phyloP scores from a whole-genome alignment of 1,284 basidiomycete genomes.

The Dichomitus squalens region DNA sequence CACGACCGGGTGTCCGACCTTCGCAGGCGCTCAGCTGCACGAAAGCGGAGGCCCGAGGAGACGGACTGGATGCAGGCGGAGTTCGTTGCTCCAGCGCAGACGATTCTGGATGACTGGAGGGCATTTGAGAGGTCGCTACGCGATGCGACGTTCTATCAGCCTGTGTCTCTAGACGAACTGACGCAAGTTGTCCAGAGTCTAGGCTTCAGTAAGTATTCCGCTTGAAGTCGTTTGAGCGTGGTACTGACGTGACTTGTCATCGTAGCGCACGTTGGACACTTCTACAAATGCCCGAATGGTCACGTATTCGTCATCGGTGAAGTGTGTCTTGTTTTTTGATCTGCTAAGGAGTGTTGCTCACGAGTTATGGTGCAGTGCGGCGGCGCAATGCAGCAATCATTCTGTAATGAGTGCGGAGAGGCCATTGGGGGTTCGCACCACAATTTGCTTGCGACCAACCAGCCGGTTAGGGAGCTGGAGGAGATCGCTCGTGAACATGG shows the following conservation, averaged over 20 bases:
- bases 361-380: constrained; percentile 45
- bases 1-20: constrained; percentile 2
- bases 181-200: constrained; percentile 46
- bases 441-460: constrained; percentile 42
- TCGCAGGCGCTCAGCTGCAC: not conserved
- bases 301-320: constrained; percentile 31
- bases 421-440: constrained; percentile 52
- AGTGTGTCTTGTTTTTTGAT: constrained; percentile 14
- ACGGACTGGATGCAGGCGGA: constrained; percentile 39
- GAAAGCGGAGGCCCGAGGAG: constrained; percentile 17
- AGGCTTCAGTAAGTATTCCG: constrained; percentile 42
- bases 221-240: not conserved
- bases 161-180: constrained; percentile 51
- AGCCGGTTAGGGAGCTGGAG: constrained; percentile 47
- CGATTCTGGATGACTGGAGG: constrained; percentile 41
- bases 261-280: constrained; percentile 48
- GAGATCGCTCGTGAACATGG: constrained; percentile 34
- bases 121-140: constrained; percentile 35
- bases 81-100: constrained; percentile 33
- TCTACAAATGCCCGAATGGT: constrained; percentile 33
- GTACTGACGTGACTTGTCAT: constrained; percentile 2
- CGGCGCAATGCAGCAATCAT: constrained; percentile 46
- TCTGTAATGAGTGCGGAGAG: constrained; percentile 57
- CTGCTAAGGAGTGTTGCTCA: not conserved
- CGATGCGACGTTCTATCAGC: constrained; percentile 40